These are phyloP conservation scores for Pestalotiopsis sp. DNA, from an alignment of 2,329 filamentous ascomycete genomes.

Conservation along the genomic window DNA sequence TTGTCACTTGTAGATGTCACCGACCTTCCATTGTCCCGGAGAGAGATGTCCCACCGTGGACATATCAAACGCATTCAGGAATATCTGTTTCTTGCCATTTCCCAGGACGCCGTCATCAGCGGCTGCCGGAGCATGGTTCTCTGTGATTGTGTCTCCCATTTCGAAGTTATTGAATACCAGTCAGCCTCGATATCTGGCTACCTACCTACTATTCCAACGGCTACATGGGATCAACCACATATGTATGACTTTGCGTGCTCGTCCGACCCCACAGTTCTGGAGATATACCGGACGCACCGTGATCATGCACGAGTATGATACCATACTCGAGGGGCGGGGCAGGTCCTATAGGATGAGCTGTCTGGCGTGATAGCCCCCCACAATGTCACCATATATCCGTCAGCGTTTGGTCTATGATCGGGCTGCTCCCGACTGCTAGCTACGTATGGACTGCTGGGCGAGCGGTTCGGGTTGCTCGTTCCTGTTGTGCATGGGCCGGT, in stretches of 20 bases:
- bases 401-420: background rate
- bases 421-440: background rate
- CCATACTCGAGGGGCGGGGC: background rate
- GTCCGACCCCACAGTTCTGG: background rate
- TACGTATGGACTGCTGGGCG: background rate
- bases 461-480: background rate
- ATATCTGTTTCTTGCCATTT: conserved; percentile 52
- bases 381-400: background rate
- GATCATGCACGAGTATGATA: background rate
- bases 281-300: conserved; percentile 3
- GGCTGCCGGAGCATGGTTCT: background rate
- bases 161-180: background rate
- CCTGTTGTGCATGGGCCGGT: background rate
- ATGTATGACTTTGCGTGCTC: background rate
- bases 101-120: background rate
- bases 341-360: background rate
- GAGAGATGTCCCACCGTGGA: conserved; percentile 65
- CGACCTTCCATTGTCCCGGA: conserved; percentile 68
- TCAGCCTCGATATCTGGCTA: background rate
- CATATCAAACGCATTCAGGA: conserved; percentile 70
- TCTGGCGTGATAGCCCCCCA: conserved; percentile 12
- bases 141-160: background rate
- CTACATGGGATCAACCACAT: background rate
- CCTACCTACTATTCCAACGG: background rate
- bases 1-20: conserved; percentile 9